Evolutionary conservation across 2,329 filamentous ascomycete species (phyloP).

Genomic region (Calonectria pseudoreteaudii): DNA sequence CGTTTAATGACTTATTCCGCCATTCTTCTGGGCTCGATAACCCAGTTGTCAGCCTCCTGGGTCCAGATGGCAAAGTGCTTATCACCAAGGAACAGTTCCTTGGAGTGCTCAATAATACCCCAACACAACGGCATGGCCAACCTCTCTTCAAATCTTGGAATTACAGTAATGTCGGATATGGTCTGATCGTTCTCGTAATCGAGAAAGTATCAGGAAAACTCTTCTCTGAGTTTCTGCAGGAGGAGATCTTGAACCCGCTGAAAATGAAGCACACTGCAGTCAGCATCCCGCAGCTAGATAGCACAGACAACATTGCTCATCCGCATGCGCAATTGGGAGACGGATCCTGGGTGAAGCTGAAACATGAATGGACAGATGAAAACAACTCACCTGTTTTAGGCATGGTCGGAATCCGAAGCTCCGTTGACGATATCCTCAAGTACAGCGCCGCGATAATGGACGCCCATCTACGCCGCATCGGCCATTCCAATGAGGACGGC

Average conservation of each 20-base stretch:
- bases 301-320: background rate
- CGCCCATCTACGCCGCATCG: background rate
- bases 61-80: background rate
- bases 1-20: background rate
- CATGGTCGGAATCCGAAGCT: background rate
- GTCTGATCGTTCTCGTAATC: background rate
- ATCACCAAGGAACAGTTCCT: background rate
- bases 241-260: background rate
- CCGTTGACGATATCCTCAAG: background rate
- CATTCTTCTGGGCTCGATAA: background rate
- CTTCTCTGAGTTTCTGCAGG: background rate
- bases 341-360: background rate
- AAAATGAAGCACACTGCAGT: background rate
- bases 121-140: background rate
- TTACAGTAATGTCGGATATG: constrained; percentile 1
- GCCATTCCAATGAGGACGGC: background rate
- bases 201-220: background rate
- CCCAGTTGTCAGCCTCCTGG: background rate
- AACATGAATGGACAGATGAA: background rate
- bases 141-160: background rate
- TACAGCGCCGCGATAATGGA: constrained; percentile 1
- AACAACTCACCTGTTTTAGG: background rate
- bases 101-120: background rate
- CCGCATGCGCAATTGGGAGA: background rate
- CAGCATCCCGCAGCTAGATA: background rate